Base-by-base conservation (phyloP, 1,139 yeast genomes). In the Pichia norvegensis region DNA sequence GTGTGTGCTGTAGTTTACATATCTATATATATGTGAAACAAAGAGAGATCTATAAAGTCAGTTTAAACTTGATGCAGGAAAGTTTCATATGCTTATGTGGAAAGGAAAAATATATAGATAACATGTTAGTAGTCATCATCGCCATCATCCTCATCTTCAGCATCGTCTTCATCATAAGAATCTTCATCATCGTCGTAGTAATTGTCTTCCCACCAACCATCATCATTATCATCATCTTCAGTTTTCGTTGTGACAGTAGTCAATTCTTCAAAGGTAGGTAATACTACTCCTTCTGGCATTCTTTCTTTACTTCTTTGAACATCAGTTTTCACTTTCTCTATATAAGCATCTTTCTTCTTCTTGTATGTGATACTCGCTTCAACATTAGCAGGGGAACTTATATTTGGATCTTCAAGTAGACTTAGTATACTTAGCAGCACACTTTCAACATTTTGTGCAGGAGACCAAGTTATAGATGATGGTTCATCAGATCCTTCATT, bases 361-460 rank as follows among this genome's bases (percentile, higher is more conserved):
- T 95, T 75, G 76, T 87, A 88, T 59, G 86, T 88, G 25, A 90
- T 88, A 22, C 95, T 87, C 10, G 98, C 98, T 63, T 92, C 97
- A 43, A 92, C 92, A 64, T 92, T 92, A 8, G 98, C 98, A 4
- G 98, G 97, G 6, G 95, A 85, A 47, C 81, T 78, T 47, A 61
- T 59, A 67, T 92, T 92, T 43, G 98, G 97, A 65, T 92, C 97
- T 60, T 90, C 95, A 58, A 92, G 74, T 50, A 92, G 72, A 4
- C 96, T 86, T 40, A 92, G 85, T 55, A 92, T 88, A 40, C 95
- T 85, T 47, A 92, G 82, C 59, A 92, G 76, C 17, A 92, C 97
- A 38, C 85, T 74, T 66, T 90, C 97, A 7, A 87, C 97, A 10
- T 94, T 82, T 68, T 92, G 97, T 2, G 95, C 97, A 0, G 98